Evolutionary conservation across 2,329 filamentous ascomycete species (phyloP).

Genomic region (Aspergillus clavatus): DNA sequence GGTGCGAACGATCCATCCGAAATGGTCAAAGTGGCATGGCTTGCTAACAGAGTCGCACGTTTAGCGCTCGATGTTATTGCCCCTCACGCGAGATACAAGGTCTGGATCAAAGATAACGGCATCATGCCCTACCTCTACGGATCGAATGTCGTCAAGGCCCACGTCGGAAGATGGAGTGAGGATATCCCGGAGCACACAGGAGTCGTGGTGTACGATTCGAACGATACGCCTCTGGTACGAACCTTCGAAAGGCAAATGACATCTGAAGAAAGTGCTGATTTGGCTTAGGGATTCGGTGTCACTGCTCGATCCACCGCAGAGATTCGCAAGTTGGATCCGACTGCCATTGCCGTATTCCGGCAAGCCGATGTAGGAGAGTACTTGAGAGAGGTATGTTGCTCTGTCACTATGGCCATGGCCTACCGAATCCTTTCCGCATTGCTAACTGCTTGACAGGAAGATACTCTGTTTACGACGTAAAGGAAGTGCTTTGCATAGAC

Average conservation of each 20-base stretch:
- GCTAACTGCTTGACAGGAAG: constrained; percentile 44
- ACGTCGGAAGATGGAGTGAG: constrained; percentile 79
- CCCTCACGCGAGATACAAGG: constrained; percentile 88
- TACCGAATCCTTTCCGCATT: not conserved
- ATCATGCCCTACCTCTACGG: constrained; percentile 98
- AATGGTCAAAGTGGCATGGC: not conserved
- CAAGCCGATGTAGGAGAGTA: constrained; percentile 96
- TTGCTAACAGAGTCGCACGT: not conserved
- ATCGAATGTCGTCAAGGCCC: constrained; percentile 78
- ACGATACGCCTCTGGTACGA: constrained; percentile 69
- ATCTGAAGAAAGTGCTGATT: not conserved
- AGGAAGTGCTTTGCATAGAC: constrained; percentile 11
- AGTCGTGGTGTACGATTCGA: constrained; percentile 84
- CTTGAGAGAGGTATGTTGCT: constrained; percentile 61
- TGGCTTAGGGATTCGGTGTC: constrained; percentile 72
- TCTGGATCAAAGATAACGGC: constrained; percentile 94
- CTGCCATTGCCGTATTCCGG: constrained; percentile 80
- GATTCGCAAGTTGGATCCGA: constrained; percentile 79
- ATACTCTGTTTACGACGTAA: constrained; percentile 57
- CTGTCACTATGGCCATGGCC: not conserved
- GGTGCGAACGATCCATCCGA: not conserved
- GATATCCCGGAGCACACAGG: constrained; percentile 93
- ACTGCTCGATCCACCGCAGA: constrained; percentile 84
- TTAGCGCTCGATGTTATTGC: constrained; percentile 76
- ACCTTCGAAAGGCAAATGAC: not conserved